phyloP scores from a whole-genome alignment of 176 grass and related monocot species.

The Aegilops umbellulata region DNA sequence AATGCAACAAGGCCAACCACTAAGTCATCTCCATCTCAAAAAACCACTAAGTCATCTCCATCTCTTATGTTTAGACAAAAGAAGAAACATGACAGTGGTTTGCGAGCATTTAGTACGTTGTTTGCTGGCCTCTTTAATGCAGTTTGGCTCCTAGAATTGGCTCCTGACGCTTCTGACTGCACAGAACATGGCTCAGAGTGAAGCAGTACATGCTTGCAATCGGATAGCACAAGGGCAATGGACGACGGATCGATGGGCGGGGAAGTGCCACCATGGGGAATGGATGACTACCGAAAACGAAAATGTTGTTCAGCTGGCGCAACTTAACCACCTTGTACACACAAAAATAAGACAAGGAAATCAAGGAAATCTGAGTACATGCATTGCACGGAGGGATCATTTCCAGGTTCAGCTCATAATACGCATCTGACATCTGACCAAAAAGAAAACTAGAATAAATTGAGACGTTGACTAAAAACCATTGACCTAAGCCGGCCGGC shows the following conservation, averaged over 20 bases:
- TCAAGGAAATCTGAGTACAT: background rate
- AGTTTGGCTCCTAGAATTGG: too few species aligned
- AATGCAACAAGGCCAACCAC: background rate
- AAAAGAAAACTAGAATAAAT: background rate
- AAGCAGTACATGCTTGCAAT: too few species aligned
- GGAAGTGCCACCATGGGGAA: too few species aligned
- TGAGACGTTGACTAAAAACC: background rate
- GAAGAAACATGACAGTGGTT: background rate
- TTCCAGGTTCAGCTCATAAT: background rate
- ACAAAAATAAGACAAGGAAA: background rate
- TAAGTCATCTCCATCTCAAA: background rate
- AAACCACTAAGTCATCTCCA: background rate
- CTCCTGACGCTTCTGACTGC: too few species aligned
- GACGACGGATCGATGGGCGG: too few species aligned
- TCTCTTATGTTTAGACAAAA: background rate
- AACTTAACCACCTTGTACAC: background rate
- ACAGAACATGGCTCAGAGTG: too few species aligned
- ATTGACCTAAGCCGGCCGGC: background rate
- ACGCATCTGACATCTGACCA: background rate
- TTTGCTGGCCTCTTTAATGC: too few species aligned
- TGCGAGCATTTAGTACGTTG: too few species aligned
- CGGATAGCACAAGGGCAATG: too few species aligned
- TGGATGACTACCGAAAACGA: too few species aligned
- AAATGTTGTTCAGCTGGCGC: too few species aligned
- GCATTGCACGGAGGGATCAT: background rate